phyloP scores from a whole-genome alignment of 768 basidiomycete genomes.

The Tricholoma matsutake region DNA sequence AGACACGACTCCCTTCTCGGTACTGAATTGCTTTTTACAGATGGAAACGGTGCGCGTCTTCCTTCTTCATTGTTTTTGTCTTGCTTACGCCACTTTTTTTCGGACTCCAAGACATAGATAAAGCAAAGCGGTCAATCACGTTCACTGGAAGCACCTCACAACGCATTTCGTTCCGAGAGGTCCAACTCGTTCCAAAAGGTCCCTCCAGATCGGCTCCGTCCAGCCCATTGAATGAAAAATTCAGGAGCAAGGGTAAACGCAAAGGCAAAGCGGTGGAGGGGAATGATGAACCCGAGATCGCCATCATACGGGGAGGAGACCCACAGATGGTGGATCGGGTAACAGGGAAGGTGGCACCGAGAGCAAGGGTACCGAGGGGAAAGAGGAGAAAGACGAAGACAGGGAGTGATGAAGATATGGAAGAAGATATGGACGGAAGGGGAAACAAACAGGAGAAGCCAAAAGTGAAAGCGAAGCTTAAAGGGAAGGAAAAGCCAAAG shows the following conservation, averaged over 20 bases:
- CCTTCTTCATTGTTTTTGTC: not conserved
- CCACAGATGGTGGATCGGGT: constrained; percentile 21
- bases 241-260: constrained; percentile 5
- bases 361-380: constrained; percentile 4
- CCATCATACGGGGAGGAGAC: constrained; percentile 1
- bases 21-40: constrained; percentile 73
- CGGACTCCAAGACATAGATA: constrained; percentile 40
- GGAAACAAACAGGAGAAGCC: not conserved
- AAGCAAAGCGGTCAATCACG: constrained; percentile 46
- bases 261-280: constrained; percentile 10
- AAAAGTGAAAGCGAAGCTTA: constrained; percentile 4
- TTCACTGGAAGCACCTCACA: constrained; percentile 63
- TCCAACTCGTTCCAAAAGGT: constrained; percentile 49
- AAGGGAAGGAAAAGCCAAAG: constrained; percentile 9
- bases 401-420: not conserved
- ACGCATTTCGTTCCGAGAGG: constrained; percentile 72
- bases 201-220: not conserved
- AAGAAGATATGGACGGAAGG: not conserved
- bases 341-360: constrained; percentile 25
- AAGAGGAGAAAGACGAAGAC: constrained; percentile 1
- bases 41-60: constrained; percentile 50
- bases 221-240: not conserved
- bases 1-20: constrained; percentile 65
- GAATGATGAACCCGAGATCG: constrained; percentile 7
- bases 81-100: not conserved